Base-by-base conservation (phyloP, 768 basidiomycete species). In the Termitomyces sp. region DNA sequence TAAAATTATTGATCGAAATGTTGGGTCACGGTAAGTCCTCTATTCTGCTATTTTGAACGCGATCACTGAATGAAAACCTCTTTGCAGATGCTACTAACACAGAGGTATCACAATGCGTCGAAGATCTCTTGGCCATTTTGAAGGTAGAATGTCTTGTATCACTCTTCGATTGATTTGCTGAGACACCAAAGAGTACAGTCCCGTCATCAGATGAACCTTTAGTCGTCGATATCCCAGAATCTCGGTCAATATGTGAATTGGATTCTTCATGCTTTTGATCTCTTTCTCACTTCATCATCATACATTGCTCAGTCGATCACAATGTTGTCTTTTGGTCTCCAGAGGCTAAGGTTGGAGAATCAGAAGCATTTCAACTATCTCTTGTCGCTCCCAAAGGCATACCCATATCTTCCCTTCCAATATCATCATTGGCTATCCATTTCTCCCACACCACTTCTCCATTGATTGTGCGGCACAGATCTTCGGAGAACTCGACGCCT, bases 1-100 rank as follows among this genome's bases (percentile, higher is more conserved):
- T 94, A 50, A 82, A 77, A 61, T 70, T 95, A n/a, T 69, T 94
- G 55, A 67, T 95, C 12, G 92, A 96, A 69, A 87, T 95, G 83
- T 73, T 96, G 56, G 84, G 84, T 10, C 83, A 89, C 64, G 88
- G 93, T 90, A 57, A 78, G 68, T 46, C 33, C 22, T 13, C 4
- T 49, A 48, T 22, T 20, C n/a, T 28, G 37, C 10, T n/a, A 26
- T 12, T 34, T 9, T 3, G 28, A 41, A 31, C 33, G 5, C 16
- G 13, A 51, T 15, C 15, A 24, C 26, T 44, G 37, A 51, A 31
- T 54, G 49, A 15, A 28, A 34, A 2, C 9, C 22, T 53, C 46
- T 44, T 51, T 34, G 7, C 49, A 80, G 77, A 73, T 62, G 55
- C 64, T 51, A 69, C 65, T 12, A 73, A 80, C 28, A 61, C 70